Evolutionary conservation across 192 early-diverging fungal species (phyloP).

Genomic region (Coemansia sp.): DNA sequence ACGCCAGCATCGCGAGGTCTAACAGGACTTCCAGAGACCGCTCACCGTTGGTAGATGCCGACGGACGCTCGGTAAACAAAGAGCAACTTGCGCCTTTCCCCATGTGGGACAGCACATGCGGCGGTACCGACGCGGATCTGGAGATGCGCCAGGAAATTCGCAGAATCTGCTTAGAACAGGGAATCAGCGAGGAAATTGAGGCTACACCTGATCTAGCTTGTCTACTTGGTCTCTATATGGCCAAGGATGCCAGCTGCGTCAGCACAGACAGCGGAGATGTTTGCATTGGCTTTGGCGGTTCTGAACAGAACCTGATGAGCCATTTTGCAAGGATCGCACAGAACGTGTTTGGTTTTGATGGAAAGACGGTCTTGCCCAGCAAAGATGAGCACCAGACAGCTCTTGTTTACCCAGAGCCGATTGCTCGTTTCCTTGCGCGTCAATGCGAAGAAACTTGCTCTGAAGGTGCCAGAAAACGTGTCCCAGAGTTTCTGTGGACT

Average conservation of each 20-base stretch:
- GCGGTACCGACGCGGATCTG: not conserved
- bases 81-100: conserved; percentile 11
- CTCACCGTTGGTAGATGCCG: not conserved
- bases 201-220: conserved; percentile 16
- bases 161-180: conserved; percentile 15
- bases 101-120: conserved; percentile 19
- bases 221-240: conserved; percentile 36
- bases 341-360: conserved; percentile 17
- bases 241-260: conserved; percentile 2
- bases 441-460: conserved; percentile 10
- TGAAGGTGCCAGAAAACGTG: not conserved
- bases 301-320: conserved; percentile 11
- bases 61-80: not conserved
- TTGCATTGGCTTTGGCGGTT: conserved; percentile 7
- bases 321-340: conserved; percentile 3
- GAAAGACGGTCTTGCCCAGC: not conserved
- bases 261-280: not conserved
- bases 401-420: conserved; percentile 10
- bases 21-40: not conserved
- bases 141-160: conserved; percentile 10
- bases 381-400: not conserved
- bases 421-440: conserved; percentile 35
- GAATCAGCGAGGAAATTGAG: conserved; percentile 17
- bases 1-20: not conserved
- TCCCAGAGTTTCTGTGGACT: conserved; percentile 45